These are phyloP conservation scores for Vitis labrusca DNA, from an alignment of 164 flowering plant species.

Conservation along the genomic window DNA sequence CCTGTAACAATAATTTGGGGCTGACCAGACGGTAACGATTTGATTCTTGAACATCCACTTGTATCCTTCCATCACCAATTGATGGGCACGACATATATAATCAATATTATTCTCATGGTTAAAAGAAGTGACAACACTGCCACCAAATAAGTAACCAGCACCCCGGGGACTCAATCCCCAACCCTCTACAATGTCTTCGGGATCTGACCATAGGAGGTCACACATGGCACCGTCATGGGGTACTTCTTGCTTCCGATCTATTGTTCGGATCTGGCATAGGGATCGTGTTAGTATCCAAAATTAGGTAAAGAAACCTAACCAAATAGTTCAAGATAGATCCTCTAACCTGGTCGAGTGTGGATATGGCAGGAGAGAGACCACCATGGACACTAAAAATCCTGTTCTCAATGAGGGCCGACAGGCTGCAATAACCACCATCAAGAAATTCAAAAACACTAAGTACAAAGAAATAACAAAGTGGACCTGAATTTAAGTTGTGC, in stretches of 20 bases:
- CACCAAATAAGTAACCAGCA: conserved; percentile 96
- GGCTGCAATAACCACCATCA: conserved; percentile 41
- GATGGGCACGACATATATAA: conserved; percentile 97
- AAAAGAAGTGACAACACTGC: conserved; percentile 81
- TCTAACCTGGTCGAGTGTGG: conserved; percentile 90
- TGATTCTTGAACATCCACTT: conserved; percentile 99
- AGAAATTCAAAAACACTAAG: not conserved
- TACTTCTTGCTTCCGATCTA: conserved; percentile 97
- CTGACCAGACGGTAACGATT: conserved; percentile 99
- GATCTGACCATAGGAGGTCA: conserved; percentile 99
- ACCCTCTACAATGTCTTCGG: conserved; percentile 96
- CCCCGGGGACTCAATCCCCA: conserved; percentile 99
- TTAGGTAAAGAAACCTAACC: not conserved
- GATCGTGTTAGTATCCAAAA: conserved; percentile 14
- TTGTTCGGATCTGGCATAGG: conserved; percentile 75
- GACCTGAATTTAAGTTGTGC: not conserved
- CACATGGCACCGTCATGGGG: conserved; percentile 99
- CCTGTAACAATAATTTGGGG: conserved; percentile 99
- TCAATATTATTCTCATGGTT: conserved; percentile 90
- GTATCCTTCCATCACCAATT: conserved; percentile 98
- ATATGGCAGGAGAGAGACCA: conserved; percentile 95
- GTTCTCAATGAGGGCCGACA: conserved; percentile 98
- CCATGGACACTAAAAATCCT: conserved; percentile 94
- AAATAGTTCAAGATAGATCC: not conserved
- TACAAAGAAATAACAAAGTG: not conserved